Conservation (phyloP, 2,329 filamentous ascomycete species). For the Fusarium kyushuense region DNA sequence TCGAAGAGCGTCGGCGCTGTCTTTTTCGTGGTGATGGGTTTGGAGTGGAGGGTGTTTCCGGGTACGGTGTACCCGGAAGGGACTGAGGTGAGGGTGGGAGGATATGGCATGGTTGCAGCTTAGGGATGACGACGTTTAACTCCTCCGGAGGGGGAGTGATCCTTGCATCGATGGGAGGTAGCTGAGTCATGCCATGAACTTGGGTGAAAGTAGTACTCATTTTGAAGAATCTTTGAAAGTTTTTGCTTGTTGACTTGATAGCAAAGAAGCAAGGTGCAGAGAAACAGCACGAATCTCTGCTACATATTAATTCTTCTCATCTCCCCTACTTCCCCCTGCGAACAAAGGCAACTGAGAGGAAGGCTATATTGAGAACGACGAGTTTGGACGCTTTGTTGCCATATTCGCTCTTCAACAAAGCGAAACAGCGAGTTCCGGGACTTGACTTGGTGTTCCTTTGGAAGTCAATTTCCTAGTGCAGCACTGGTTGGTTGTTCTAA, state of each 20-base stretch:
- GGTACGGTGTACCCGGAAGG: conserved; percentile 16
- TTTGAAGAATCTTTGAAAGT: conserved; percentile 9
- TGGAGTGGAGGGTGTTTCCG: not conserved
- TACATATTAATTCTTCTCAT: conserved; percentile 34
- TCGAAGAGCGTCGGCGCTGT: conserved; percentile 31
- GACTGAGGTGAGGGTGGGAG: conserved; percentile 22
- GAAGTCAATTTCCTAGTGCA: conserved; percentile 17
- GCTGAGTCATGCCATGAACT: conserved; percentile 18
- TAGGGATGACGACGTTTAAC: conserved; percentile 20
- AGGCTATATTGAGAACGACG: conserved; percentile 22
- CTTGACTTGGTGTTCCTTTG: conserved; percentile 13
- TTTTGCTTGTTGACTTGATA: conserved; percentile 12
- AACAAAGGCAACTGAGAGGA: conserved; percentile 27
- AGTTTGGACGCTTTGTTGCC: conserved; percentile 40
- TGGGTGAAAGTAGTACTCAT: conserved; percentile 33
- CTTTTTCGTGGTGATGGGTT: conserved; percentile 5
- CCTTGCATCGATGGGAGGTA: conserved; percentile 38
- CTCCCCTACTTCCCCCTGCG: not conserved
- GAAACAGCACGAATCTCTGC: conserved; percentile 7
- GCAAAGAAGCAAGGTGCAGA: conserved; percentile 6
- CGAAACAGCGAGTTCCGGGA: conserved; percentile 28
- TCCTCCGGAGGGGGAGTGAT: conserved; percentile 38
- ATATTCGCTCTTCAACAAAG: conserved; percentile 33
- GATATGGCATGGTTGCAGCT: conserved; percentile 10
- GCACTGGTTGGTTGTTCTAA: conserved; percentile 24